phyloP scores from a whole-genome alignment of 306 rosid genomes.

The Datisca glomerata region DNA sequence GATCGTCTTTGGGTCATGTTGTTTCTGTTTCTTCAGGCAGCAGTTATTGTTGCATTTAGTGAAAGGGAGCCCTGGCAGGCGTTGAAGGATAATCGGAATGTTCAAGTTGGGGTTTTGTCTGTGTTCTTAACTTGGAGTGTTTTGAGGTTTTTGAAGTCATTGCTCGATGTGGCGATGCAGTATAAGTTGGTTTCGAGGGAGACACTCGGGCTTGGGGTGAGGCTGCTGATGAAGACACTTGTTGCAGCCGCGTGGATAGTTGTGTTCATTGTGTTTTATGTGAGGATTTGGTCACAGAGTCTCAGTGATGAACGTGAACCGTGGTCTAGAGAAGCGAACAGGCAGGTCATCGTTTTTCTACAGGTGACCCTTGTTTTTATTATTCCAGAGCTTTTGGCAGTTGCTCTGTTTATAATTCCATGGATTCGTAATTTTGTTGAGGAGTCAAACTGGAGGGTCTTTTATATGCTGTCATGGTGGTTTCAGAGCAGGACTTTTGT shows the following conservation, averaged over 20 bases:
- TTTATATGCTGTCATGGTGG: conserved; percentile 86
- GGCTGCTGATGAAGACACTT: conserved; percentile 61
- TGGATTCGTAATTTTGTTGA: conserved; percentile 88
- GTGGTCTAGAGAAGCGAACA: conserved; percentile 59
- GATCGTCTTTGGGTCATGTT: conserved; percentile 90
- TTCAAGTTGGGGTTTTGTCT: conserved; percentile 56
- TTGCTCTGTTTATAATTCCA: conserved; percentile 59
- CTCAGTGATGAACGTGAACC: conserved; percentile 41
- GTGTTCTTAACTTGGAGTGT: conserved; percentile 83
- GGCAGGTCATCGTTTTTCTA: conserved; percentile 46
- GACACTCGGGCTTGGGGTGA: conserved; percentile 57
- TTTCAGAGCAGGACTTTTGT: conserved; percentile 80
- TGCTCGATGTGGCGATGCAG: conserved; percentile 78
- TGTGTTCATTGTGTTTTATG: conserved; percentile 58
- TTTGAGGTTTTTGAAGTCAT: conserved; percentile 60
- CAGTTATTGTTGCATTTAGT: conserved; percentile 82
- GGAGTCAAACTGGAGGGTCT: conserved; percentile 72
- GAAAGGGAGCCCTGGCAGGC: conserved; percentile 57
- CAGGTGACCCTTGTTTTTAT: conserved; percentile 46
- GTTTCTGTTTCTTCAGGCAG: conserved; percentile 69
- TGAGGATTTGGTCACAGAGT: conserved; percentile 69
- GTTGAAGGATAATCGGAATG: conserved; percentile 25
- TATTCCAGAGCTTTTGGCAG: conserved; percentile 52
- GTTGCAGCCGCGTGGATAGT: conserved; percentile 72
- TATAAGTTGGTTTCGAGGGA: conserved; percentile 75